A percentile compares a stretch with the other conserved stretches of the same genome.
phyloP scores from a whole-genome alignment of 257 asterid species.

The Avicennia marina region DNA sequence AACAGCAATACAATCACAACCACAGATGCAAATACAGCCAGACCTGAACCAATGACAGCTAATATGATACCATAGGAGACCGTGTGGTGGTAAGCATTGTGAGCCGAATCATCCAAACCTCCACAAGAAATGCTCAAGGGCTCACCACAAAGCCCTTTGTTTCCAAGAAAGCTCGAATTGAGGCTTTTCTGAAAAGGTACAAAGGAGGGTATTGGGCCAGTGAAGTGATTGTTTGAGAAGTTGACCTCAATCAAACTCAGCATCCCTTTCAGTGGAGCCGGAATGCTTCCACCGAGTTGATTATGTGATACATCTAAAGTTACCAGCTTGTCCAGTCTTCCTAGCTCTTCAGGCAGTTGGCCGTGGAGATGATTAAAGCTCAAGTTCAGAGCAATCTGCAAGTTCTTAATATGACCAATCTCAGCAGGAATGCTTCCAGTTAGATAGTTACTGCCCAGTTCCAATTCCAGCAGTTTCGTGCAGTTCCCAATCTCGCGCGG shows the following conservation, averaged over 20 bases:
- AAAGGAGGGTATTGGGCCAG: conserved; percentile 76
- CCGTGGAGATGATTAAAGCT: conserved; percentile 83
- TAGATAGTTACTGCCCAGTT: conserved; percentile 65
- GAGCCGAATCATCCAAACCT: conserved; percentile 36
- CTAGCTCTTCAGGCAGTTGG: conserved; percentile 72
- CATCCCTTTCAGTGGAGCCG: conserved; percentile 74
- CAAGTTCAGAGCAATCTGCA: conserved; percentile 79
- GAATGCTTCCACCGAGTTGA: conserved; percentile 79
- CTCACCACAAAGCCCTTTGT: conserved; percentile 86
- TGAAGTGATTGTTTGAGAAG: conserved; percentile 73
- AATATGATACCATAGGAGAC: conserved; percentile 78
- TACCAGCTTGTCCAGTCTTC: conserved; percentile 86
- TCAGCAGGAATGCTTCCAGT: conserved; percentile 83
- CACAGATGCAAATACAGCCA: conserved; percentile 79
- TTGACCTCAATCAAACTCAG: conserved; percentile 86
- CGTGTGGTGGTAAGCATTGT: conserved; percentile 52
- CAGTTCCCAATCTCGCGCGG: conserved; percentile 87
- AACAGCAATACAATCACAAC: conserved; percentile 70
- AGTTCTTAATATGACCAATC: conserved; percentile 75
- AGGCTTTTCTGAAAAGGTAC: conserved; percentile 84
- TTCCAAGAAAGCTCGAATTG: conserved; percentile 72
- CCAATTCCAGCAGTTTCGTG: conserved; percentile 71
- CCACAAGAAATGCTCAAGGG: conserved; percentile 66
- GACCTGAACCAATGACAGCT: conserved; percentile 84
- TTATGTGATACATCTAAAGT: conserved; percentile 79